These are phyloP conservation scores for Juglanconis sp. DNA, from an alignment of 2,329 filamentous ascomycete species.

Conservation along the genomic window DNA sequence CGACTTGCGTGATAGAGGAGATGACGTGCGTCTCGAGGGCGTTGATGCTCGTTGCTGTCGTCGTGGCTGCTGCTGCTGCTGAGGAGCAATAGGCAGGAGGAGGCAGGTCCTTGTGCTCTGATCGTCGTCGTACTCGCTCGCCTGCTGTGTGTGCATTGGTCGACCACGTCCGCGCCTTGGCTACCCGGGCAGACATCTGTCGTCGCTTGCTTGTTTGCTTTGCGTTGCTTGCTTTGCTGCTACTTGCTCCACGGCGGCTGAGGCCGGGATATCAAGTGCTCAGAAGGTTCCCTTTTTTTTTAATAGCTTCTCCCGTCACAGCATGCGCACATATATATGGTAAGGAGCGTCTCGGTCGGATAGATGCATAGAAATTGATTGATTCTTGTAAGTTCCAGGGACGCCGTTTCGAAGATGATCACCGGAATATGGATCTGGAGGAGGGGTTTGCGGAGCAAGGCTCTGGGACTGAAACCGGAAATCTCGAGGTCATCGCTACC, in stretches of 20 bases:
- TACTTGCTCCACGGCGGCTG: neutral
- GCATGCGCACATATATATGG: too few species aligned
- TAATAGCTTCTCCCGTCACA: too few species aligned
- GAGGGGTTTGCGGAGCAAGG: neutral
- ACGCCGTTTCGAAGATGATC: neutral
- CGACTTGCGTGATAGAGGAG: neutral
- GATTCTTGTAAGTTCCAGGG: neutral
- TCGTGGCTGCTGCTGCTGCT: neutral
- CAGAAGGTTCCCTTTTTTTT: neutral
- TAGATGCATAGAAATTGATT: neutral
- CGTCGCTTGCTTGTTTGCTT: neutral
- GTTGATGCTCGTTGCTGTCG: neutral
- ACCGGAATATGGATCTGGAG: neutral
- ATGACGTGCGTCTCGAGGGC: constrained; percentile 3
- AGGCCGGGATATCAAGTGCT: neutral
- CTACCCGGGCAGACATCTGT: constrained; percentile 14
- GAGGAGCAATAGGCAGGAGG: neutral
- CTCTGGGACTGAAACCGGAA: neutral
- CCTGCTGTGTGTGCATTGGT: constrained; percentile 12
- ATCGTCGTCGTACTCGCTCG: neutral
- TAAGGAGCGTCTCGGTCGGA: neutral
- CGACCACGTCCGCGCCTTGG: constrained; percentile 17
- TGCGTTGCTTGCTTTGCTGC: neutral
- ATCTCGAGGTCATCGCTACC: constrained; percentile 1
- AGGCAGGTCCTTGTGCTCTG: neutral